Conservation (phyloP, 352 stramenopile species). For the Thraustotheca clavata region DNA sequence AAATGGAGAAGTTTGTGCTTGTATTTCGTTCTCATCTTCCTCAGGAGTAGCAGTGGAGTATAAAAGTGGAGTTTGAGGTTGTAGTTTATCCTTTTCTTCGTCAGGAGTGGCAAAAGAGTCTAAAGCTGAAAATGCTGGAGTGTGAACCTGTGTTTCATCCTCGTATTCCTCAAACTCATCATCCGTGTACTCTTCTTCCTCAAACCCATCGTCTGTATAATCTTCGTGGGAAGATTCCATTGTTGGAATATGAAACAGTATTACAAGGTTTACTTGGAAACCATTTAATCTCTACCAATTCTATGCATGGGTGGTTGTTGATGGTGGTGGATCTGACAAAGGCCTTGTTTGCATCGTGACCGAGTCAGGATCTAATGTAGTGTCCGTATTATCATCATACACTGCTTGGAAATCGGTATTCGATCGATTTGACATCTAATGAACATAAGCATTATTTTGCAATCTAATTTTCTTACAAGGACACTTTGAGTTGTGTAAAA, state of each 20-base stretch:
- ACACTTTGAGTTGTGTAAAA: slow-evolving; percentile 21
- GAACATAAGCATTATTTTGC: background rate
- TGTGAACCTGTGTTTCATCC: no score
- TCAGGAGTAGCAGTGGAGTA: no score
- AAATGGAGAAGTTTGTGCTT: no score
- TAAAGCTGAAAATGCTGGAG: no score
- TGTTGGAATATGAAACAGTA: background rate
- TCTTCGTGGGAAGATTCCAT: background rate
- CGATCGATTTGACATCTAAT: background rate
- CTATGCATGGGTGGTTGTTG: background rate
- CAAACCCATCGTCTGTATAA: background rate
- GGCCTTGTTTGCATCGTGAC: background rate
- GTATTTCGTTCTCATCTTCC: no score
- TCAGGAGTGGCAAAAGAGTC: no score
- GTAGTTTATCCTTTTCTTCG: no score
- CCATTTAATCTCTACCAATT: background rate
- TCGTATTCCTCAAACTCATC: background rate
- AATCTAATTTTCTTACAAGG: background rate
- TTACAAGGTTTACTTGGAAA: background rate
- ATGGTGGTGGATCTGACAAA: background rate
- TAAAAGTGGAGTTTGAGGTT: no score
- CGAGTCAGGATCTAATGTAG: background rate
- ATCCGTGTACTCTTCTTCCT: background rate
- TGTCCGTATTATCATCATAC: background rate
- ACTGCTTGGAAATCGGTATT: slow-evolving; percentile 1